These are phyloP conservation scores for Pholiota microspora DNA, from an alignment of 768 basidiomycete genomes.

Conservation along the genomic window DNA sequence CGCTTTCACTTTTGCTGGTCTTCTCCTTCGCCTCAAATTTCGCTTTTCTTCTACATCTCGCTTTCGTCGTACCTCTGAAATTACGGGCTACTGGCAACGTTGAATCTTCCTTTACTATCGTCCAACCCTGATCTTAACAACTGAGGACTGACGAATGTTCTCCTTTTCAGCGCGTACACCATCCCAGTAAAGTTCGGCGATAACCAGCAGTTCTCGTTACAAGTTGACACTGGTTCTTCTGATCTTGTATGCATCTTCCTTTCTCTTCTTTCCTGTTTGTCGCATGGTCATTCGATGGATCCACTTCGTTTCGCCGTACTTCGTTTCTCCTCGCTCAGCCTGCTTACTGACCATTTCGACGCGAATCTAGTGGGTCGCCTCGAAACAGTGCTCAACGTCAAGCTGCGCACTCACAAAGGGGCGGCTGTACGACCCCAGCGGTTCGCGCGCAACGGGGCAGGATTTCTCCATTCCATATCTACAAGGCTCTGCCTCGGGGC, in stretches of 20 bases:
- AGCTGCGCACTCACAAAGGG: constrained; percentile 46
- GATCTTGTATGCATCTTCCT: constrained; percentile 77
- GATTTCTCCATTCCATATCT: constrained; percentile 58
- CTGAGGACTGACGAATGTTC: too few relatives aligned
- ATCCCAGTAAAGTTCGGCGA: constrained; percentile 56
- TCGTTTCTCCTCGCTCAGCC: too few relatives aligned
- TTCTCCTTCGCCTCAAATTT: background rate
- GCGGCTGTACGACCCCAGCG: constrained; percentile 54
- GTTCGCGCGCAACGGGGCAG: constrained; percentile 38
- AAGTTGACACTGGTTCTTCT: constrained; percentile 81
- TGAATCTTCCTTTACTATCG: too few relatives aligned
- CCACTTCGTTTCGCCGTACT: too few relatives aligned
- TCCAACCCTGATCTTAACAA: too few relatives aligned
- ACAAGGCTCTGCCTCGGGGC: constrained; percentile 54
- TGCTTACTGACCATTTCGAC: too few relatives aligned
- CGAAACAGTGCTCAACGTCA: constrained; percentile 57
- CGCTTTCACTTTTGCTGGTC: background rate
- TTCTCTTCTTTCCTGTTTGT: constrained; percentile 11
- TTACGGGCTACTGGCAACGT: too few relatives aligned
- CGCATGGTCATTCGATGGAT: background rate
- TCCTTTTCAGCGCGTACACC: constrained; percentile 54
- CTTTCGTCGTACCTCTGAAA: too few relatives aligned
- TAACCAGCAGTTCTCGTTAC: constrained; percentile 54
- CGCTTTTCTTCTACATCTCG: background rate
- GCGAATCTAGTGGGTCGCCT: constrained; percentile 78